These are phyloP conservation scores for Coemansia sp. DNA, from an alignment of 192 early-diverging fungal species.

Conservation along the genomic window DNA sequence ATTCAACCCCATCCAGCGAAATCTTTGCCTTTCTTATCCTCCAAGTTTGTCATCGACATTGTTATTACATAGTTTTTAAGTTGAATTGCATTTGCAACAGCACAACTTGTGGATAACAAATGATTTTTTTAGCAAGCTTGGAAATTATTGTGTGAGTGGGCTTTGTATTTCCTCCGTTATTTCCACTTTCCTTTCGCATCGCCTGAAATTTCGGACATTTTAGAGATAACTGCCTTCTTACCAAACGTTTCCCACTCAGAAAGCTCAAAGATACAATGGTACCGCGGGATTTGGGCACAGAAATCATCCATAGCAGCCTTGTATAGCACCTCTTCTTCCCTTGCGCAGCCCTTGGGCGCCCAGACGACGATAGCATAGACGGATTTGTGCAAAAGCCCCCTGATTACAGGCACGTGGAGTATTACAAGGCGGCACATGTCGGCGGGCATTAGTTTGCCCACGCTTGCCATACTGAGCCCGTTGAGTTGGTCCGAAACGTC, in stretches of 20 bases:
- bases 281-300: slow-evolving; percentile 12
- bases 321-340: slow-evolving; percentile 13
- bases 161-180: background rate
- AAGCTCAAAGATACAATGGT: slow-evolving; percentile 25
- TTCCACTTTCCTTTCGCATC: background rate
- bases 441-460: background rate
- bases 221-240: background rate
- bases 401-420: background rate
- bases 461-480: background rate
- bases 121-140: too few relatives aligned
- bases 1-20: too few relatives aligned
- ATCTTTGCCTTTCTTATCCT: too few relatives aligned
- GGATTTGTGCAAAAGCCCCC: background rate
- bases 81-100: too few relatives aligned
- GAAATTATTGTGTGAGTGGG: too few relatives aligned
- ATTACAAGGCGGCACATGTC: background rate
- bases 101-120: too few relatives aligned
- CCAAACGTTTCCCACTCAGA: slow-evolving; percentile 23
- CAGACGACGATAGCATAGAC: slow-evolving; percentile 14
- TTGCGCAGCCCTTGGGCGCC: slow-evolving; percentile 11
- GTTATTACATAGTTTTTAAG: too few relatives aligned
- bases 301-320: slow-evolving; percentile 3
- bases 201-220: slow-evolving; percentile 4
- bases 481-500: slow-evolving; percentile 3
- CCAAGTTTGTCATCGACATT: too few relatives aligned